Evolutionary conservation across 1,139 yeast species (phyloP), one percentile per base, ranked within the genome.

Genomic region (Blastobotrys ciferrii): DNA sequence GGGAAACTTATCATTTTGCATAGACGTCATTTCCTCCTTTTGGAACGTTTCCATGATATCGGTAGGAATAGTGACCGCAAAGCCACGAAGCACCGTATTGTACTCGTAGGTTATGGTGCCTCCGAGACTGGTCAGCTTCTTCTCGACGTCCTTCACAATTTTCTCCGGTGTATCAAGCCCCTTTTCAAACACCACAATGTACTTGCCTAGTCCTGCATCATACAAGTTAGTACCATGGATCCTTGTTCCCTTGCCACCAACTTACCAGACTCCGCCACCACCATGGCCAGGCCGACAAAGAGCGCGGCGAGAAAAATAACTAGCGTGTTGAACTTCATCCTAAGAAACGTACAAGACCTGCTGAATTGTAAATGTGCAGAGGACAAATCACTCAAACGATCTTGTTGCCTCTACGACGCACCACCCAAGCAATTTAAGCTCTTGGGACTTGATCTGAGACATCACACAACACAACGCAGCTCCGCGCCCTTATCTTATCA

Each of bases 71-170:
- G 65, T 59, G 18, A 71, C 63, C n/a, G 72, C 65, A 53, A 72
- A 70, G 2, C 75, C 77, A 51, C 65, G 64, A 46, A 73, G 59
- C 25, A 72, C 64, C 5, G 69, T 65, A 52, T 60, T 58, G 60
- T 68, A 74, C 54, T 73, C 73, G 53, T 71, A 68, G 41, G 69
- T 67, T 48, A 73, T 64, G 42, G 55, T 58, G 17, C 72, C 75
- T 9, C 74, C 73, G 14, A 69, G 56, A 17, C 57, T 58, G 45
- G 58, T 62, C 43, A 70, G 62, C 48, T 64, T 62, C 25, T 55
- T 46, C 46, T 64, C 69, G 7, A 69, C 65, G 1, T 55, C 44
- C 12, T 61, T 65, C 48, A 67, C 64, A 25, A 66, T 58, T 4
- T 43, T 46, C 43, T 64, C 65, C 17, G 72, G 72, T 14, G 72